Evolutionary conservation across 352 stramenopile species (phyloP).

Genomic region (Pythium scleroteichum): DNA sequence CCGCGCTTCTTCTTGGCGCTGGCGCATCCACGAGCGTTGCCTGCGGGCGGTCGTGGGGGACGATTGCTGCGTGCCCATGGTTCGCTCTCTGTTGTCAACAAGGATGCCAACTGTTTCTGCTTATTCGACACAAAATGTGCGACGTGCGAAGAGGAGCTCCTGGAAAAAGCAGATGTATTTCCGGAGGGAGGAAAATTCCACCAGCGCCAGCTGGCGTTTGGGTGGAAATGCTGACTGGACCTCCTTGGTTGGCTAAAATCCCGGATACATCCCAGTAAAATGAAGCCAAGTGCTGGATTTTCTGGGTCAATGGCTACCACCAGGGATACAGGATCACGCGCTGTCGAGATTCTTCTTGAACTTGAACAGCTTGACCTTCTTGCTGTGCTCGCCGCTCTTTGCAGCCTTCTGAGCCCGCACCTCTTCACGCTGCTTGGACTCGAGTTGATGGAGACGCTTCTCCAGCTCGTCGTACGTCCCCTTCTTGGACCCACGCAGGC

Average conservation of each 20-base stretch:
- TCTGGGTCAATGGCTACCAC: not conserved
- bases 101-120: not conserved
- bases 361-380: slow-evolving; percentile 47
- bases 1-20: slow-evolving; percentile 1
- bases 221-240: not conserved
- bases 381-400: slow-evolving; percentile 12
- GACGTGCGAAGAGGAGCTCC: no score
- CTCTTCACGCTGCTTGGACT: slow-evolving; percentile 36
- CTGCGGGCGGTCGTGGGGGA: slow-evolving; percentile 1
- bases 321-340: slow-evolving; percentile 17
- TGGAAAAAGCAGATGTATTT: not conserved
- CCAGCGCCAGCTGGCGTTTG: not conserved
- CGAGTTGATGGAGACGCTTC: slow-evolving; percentile 63
- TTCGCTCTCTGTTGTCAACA: slow-evolving; percentile 1
- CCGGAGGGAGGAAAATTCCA: slow-evolving; percentile 5
- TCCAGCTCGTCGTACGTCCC: slow-evolving; percentile 81
- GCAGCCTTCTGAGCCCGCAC: slow-evolving; percentile 45
- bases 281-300: slow-evolving; percentile 7
- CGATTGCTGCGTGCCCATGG: slow-evolving; percentile 30
- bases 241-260: slow-evolving; percentile 16
- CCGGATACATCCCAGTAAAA: not conserved
- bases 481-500: slow-evolving; percentile 72
- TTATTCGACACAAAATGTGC: not conserved
- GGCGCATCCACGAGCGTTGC: slow-evolving; percentile 14
- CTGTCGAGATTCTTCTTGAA: slow-evolving; percentile 48